Base-by-base conservation (phyloP, 2,329 filamentous ascomycete genomes). In the Didymosphaeria variabile region DNA sequence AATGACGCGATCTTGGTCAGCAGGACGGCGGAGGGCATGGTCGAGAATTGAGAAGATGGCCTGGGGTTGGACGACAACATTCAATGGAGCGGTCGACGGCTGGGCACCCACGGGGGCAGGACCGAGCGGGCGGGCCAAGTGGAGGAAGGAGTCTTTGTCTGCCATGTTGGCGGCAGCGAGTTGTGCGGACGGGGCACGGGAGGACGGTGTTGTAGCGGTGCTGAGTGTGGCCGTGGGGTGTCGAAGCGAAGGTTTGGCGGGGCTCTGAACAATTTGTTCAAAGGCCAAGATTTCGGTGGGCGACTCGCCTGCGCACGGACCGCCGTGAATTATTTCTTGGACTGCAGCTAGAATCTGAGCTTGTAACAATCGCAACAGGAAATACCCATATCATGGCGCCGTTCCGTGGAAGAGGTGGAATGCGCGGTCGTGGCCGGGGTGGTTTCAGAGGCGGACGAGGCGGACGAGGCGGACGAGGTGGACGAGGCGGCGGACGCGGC, bases 61-160 rank as follows among this genome's bases (percentile, higher is more conserved):
- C 84, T 97, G 94, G 75, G 95, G 94, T 81, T 97, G 95, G 80
- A 99, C 91, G 78, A 92, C 91, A 78, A 99, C 93, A 80, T 90
- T 91, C 80, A 99, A 88, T 81, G 95, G 95, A 82, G 93, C 91
- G 79, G 93, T 94, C 73, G 90, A 93, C 76, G 90, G 89, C 81
- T 93, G 91, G 77, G 91, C 88, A 78, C 91, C 91, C 73, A 93
- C 85, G 62, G 88, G 85, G 66, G 90, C 89, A 70, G 93, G 93
- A 79, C 93, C 93, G 67, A 98, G 86, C 75, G 95, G 95, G 81
- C 95, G 90, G 77, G 94, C 90, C 70, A 99, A 90, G 81, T 99
- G 95, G 76, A 98, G 89, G 85, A 97, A 98, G 67, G 91, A 91
- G 80, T 94, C 91, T 74, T 88, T 86, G 79, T 89, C 83, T 80